Conservation (phyloP, 306 rosid species). For the Fragaria nilgerrensis region DNA sequence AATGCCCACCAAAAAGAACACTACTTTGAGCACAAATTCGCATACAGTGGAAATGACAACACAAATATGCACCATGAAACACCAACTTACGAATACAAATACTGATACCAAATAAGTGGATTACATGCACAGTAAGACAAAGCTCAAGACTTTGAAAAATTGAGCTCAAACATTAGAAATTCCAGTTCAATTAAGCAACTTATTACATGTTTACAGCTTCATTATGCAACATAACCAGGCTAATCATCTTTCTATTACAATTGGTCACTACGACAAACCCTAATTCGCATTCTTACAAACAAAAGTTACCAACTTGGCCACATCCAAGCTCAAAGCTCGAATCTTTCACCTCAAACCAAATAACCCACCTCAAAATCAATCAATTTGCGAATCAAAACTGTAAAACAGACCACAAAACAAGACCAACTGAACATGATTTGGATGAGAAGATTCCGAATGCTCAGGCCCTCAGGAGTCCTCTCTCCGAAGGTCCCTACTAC, state of each 20-base stretch:
- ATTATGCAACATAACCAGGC: background rate
- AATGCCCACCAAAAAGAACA: background rate
- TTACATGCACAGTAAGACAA: background rate
- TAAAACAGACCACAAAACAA: background rate
- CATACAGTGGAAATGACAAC: background rate
- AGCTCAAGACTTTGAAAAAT: background rate
- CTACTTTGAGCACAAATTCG: background rate
- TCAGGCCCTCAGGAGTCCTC: no score
- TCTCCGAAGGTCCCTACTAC: slow-evolving; percentile 20
- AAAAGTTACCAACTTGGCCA: background rate
- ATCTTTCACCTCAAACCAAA: background rate
- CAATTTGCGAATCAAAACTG: background rate
- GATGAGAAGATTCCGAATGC: no score
- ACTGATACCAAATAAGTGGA: background rate
- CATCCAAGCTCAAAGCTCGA: background rate
- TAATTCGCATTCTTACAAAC: slow-evolving; percentile 4
- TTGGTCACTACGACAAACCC: background rate
- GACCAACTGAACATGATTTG: background rate
- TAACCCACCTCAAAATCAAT: background rate
- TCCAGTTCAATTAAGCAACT: slow-evolving; percentile 5
- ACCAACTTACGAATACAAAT: background rate
- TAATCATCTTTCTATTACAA: background rate
- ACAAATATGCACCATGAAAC: background rate
- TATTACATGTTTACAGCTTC: background rate
- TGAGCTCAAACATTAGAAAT: background rate